Conservation (phyloP, 1,139 yeast genomes). For the Blastobotrys ciferrii region DNA sequence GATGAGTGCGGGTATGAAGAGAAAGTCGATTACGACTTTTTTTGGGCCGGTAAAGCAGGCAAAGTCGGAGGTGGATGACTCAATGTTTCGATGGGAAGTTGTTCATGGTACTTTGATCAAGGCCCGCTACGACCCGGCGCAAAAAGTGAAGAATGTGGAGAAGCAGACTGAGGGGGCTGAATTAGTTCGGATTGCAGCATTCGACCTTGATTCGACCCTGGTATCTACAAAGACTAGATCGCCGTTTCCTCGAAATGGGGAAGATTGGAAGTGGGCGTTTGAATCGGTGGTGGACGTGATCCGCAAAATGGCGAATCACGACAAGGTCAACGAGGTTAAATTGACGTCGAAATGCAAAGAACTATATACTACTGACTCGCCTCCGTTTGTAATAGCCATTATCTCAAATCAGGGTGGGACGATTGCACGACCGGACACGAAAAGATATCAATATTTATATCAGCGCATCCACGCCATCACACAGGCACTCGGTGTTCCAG, state of each 20-base stretch:
- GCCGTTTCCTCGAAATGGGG: slow-evolving; percentile 52
- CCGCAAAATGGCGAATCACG: slow-evolving; percentile 6
- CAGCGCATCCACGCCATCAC: slow-evolving; percentile 46
- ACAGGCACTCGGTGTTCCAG: slow-evolving; percentile 32
- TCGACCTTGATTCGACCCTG: slow-evolving; percentile 77
- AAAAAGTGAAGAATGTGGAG: neutral
- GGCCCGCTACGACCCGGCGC: slow-evolving; percentile 8
- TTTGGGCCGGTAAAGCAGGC: slow-evolving; percentile 1
- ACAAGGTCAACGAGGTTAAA: neutral
- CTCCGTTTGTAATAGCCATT: slow-evolving; percentile 47
- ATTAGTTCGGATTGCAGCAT: slow-evolving; percentile 50
- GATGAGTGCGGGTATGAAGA: slow-evolving; percentile 5
- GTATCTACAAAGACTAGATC: slow-evolving; percentile 57
- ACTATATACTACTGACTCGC: neutral
- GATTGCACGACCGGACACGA: slow-evolving; percentile 44
- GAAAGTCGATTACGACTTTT: slow-evolving; percentile 1
- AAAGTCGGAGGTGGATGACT: neutral
- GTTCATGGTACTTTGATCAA: slow-evolving; percentile 9
- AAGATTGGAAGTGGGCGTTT: slow-evolving; percentile 66
- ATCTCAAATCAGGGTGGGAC: slow-evolving; percentile 88
- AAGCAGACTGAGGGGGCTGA: neutral
- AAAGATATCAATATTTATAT: slow-evolving; percentile 51
- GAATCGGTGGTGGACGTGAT: slow-evolving; percentile 29
- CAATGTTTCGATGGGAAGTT: neutral
- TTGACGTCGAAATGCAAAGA: neutral